Evolutionary conservation across 192 early-diverging fungal species (phyloP).

Genomic region (Helicostylum pulchrum): DNA sequence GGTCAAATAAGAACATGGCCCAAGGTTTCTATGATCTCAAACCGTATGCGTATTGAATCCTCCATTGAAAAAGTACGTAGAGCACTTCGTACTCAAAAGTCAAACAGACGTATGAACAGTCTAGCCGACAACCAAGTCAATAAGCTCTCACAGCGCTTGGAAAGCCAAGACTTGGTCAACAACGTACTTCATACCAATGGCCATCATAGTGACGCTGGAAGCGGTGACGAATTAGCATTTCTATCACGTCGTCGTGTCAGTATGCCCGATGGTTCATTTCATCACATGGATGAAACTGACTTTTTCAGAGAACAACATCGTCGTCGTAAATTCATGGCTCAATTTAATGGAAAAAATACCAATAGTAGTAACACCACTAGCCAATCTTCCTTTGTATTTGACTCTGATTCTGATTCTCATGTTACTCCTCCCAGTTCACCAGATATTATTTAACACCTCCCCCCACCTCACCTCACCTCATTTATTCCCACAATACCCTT

Average conservation of each 20-base stretch:
- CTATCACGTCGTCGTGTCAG: conserved; percentile 15
- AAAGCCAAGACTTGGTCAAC: not conserved
- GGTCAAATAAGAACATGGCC: conserved; percentile 71
- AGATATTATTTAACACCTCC: no score
- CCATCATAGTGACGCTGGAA: conserved; percentile 3
- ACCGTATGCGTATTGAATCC: conserved; percentile 73
- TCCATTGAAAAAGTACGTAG: conserved; percentile 50
- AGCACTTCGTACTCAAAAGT: not conserved
- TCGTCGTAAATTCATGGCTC: conserved; percentile 13
- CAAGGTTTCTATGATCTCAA: conserved; percentile 72
- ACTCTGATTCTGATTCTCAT: no score
- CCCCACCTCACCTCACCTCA: no score
- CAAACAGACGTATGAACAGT: not conserved
- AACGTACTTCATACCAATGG: not conserved
- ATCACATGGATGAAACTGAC: not conserved
- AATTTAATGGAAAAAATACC: conserved; percentile 6
- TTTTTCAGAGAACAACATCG: conserved; percentile 17
- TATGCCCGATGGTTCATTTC: conserved; percentile 17
- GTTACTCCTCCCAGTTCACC: no score
- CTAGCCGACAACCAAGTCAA: not conserved
- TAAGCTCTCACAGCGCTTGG: not conserved
- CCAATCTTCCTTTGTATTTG: no score
- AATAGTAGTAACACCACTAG: no score
- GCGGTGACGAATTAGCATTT: conserved; percentile 9
- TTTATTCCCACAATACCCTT: no score